Evolutionary conservation across 2,329 filamentous ascomycete genomes (phyloP), one percentile per base, ranked within the genome.

Genomic region (Fusarium sp.): DNA sequence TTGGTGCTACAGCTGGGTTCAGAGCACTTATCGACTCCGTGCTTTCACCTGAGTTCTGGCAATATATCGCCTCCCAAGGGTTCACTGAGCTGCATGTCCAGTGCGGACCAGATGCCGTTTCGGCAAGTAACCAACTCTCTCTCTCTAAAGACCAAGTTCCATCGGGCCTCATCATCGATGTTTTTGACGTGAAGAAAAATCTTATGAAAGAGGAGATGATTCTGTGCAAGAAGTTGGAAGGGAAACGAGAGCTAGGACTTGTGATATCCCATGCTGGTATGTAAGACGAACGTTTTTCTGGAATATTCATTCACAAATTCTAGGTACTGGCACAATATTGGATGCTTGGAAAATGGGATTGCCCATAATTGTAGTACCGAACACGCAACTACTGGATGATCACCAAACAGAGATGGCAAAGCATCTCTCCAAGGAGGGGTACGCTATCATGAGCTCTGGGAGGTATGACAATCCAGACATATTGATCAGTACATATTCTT

Each of bases 1-100:
- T 97, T 30, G 96, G 96, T 59, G 95, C 96, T 8, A 99, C 95
- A 0, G 94, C 94, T 18, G 88, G 91, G 21, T 99, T 99, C 80
- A 84, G 86, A 55, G 80, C 85, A 9, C 87, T 99, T 4, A 86
- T 97, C 59, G 81, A 85, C 45, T 87, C 90, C 32, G 87, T 91
- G 13, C 82, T 97, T 8, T 81, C 85, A 20, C 81, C 86, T 1
- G 73, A 79, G 0, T 94, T 96, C 76, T 84, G 97, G 66, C 72
- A 82, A 8, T 83, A 85, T 7, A 85, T 98, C 14, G 76, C 78
- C 13, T 75, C 81, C 4, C 79, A 86, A 13, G 85, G 86, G 46
- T 98, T 92, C 80, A 93, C 90, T 1, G 83, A 91, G 64, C 84
- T 98, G 7, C 83, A 89, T 7, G 80, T 98, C 14, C 96, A 99